Conservation (phyloP, 2,329 filamentous ascomycete genomes). For the Pseudocercospora crystallina region DNA sequence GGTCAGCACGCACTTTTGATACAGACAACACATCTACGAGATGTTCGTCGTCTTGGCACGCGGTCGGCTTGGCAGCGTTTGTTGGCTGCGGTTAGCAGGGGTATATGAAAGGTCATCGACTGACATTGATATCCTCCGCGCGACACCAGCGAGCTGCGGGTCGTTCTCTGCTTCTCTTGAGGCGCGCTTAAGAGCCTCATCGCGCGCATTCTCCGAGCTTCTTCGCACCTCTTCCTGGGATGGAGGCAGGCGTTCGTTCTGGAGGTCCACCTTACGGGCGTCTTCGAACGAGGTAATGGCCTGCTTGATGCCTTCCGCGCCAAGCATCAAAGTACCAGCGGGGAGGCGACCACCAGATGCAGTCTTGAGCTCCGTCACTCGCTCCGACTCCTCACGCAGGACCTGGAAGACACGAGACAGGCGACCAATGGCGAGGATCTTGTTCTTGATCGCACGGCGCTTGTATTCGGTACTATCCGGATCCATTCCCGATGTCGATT, state of each 20-base stretch:
- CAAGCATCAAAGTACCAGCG: conserved; percentile 94
- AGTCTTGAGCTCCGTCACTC: conserved; percentile 96
- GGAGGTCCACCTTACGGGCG: conserved; percentile 90
- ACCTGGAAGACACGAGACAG: conserved; percentile 98
- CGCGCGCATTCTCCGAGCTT: conserved; percentile 77
- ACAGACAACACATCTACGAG: background rate
- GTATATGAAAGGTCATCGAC: conserved; percentile 17
- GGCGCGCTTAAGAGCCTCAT: conserved; percentile 81
- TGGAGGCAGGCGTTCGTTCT: conserved; percentile 92
- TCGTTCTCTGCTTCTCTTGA: conserved; percentile 90
- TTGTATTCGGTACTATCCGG: conserved; percentile 90
- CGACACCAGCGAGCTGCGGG: conserved; percentile 78
- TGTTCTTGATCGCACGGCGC: conserved; percentile 97
- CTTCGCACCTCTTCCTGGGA: conserved; percentile 87
- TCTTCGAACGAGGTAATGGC: conserved; percentile 97
- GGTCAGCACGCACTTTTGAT: conserved; percentile 10
- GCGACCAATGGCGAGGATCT: conserved; percentile 95
- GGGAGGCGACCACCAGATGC: conserved; percentile 89
- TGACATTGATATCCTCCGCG: conserved; percentile 94
- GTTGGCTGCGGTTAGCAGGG: conserved; percentile 14
- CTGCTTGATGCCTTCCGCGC: conserved; percentile 97
- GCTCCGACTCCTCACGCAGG: conserved; percentile 92
- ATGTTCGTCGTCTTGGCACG: conserved; percentile 13
- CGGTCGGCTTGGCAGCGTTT: conserved; percentile 10
- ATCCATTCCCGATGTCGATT: conserved; percentile 53